These are phyloP conservation scores for Solanum sitiens DNA, from an alignment of 257 asterid genomes.

Conservation along the genomic window DNA sequence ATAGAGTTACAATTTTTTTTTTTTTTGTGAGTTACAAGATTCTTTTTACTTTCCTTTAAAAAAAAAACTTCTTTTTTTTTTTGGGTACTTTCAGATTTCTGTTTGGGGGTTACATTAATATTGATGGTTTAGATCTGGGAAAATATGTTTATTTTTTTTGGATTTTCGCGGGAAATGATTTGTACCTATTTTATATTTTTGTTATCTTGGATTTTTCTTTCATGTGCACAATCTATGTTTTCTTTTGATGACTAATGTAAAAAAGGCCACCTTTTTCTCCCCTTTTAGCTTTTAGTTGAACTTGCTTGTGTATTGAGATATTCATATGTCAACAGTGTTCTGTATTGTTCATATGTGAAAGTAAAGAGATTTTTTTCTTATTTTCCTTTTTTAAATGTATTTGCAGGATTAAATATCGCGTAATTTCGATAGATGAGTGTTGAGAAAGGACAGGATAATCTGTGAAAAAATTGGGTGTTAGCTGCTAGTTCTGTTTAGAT, in stretches of 20 bases:
- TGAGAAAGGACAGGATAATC: not conserved
- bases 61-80: not conserved
- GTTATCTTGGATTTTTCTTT: not conserved
- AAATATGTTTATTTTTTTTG: not conserved
- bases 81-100: not conserved
- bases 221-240: not conserved
- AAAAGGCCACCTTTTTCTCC: not conserved
- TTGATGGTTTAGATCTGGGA: not conserved
- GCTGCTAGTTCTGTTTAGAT: not conserved
- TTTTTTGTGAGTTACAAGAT: not conserved
- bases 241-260: not conserved
- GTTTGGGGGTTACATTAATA: not conserved
- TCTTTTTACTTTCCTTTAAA: not conserved
- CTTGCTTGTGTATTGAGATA: not conserved
- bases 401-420: not conserved
- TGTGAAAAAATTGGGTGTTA: not conserved
- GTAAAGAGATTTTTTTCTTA: not conserved
- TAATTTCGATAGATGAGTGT: not conserved
- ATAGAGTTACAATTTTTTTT: not conserved
- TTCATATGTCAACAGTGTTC: not conserved
- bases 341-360: not conserved
- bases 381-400: not conserved
- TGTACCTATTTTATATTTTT: not conserved
- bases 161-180: not conserved
- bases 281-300: not conserved